Conservation (phyloP, 2,329 filamentous ascomycete genomes). For the Chaetoscypha palmicola region DNA sequence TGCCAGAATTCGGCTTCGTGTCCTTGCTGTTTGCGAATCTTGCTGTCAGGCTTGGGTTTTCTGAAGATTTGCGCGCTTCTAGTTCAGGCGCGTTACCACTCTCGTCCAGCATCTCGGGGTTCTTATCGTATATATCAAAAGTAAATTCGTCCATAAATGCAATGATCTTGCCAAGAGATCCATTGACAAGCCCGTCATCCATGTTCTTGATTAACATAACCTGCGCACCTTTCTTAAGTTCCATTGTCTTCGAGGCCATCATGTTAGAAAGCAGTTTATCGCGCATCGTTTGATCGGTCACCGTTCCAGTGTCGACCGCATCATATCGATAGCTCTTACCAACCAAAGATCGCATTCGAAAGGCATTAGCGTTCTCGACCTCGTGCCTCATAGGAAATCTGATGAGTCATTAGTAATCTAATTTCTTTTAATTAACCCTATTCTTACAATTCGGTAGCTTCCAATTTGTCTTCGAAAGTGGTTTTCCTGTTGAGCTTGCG, state of each 20-base stretch:
- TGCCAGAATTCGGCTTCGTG: constrained; percentile 37
- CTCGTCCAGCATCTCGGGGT: constrained; percentile 49
- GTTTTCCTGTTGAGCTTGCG: constrained; percentile 64
- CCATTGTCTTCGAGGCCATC: constrained; percentile 79
- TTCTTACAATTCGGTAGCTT: constrained; percentile 73
- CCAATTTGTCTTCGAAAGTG: constrained; percentile 64
- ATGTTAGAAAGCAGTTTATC: constrained; percentile 80
- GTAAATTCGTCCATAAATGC: constrained; percentile 67
- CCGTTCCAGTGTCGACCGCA: constrained; percentile 65
- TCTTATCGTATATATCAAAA: constrained; percentile 50
- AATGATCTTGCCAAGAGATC: constrained; percentile 79
- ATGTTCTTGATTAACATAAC: constrained; percentile 99
- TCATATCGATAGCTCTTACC: constrained; percentile 63
- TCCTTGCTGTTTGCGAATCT: constrained; percentile 36
- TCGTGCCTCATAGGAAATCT: constrained; percentile 83
- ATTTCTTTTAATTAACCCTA: neutral
- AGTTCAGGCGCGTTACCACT: constrained; percentile 39
- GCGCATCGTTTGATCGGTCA: constrained; percentile 57
- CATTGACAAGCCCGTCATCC: constrained; percentile 89
- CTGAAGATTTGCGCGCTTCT: constrained; percentile 34
- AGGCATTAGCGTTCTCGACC: constrained; percentile 79
- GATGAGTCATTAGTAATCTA: constrained; percentile 19
- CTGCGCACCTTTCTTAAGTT: constrained; percentile 85
- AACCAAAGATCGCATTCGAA: constrained; percentile 63
- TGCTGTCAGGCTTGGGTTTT: constrained; percentile 36